Percentiles rank a stretch among this genome's conserved stretches.
These are phyloP conservation scores for Phylloporus sp. DNA, from an alignment of 768 basidiomycete species.

Conservation along the genomic window DNA sequence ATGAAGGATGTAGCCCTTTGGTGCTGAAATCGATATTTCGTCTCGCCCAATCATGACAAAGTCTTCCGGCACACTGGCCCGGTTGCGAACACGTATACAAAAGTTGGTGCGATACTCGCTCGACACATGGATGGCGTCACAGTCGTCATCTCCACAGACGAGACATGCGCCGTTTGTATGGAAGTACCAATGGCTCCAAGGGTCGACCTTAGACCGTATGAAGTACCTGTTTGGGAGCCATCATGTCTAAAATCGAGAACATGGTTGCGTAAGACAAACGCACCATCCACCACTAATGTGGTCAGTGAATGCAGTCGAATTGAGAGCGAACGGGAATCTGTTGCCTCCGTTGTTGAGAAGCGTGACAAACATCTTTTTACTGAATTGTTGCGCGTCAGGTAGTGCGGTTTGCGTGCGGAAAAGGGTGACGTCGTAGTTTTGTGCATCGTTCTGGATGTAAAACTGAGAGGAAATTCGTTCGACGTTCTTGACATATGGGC, in stretches of 20 bases:
- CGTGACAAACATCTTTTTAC: neutral
- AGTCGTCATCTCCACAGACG: neutral
- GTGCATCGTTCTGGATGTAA: neutral
- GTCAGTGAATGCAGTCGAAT: neutral
- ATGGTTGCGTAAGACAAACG: neutral
- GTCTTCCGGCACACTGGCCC: neutral
- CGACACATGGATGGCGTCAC: slow-evolving; percentile 2
- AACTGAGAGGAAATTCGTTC: neutral
- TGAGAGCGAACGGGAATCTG: neutral
- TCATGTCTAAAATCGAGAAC: neutral
- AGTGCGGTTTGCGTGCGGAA: neutral
- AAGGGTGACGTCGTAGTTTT: neutral
- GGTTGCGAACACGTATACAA: neutral
- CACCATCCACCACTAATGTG: slow-evolving; percentile 4
- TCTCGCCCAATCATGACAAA: slow-evolving; percentile 3
- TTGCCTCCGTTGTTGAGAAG: neutral
- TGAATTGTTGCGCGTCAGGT: neutral
- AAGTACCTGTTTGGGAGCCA: neutral
- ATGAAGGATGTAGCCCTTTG: neutral
- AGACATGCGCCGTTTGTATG: neutral
- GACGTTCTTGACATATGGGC: slow-evolving; percentile 1
- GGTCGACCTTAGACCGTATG: neutral
- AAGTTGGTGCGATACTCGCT: slow-evolving; percentile 3
- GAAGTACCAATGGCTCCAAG: slow-evolving; percentile 5
- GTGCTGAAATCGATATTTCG: neutral